phyloP scores from a whole-genome alignment of 2,329 filamentous ascomycete genomes.

The Stachybotrys elegans region DNA sequence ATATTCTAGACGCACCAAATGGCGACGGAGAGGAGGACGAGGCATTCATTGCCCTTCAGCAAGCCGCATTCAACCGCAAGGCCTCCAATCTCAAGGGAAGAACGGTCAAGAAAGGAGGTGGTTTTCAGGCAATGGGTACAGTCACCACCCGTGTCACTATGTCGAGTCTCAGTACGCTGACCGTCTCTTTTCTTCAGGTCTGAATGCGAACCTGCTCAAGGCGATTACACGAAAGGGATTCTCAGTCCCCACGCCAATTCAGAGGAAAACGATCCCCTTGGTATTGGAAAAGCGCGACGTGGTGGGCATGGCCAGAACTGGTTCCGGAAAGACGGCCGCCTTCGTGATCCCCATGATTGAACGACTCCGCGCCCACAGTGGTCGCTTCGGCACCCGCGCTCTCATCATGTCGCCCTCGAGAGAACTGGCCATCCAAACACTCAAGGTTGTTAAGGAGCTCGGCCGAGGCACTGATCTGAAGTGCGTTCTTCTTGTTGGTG shows the following conservation, averaged over 20 bases:
- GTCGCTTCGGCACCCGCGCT: conserved; percentile 77
- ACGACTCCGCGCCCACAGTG: conserved; percentile 81
- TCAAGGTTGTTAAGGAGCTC: conserved; percentile 96
- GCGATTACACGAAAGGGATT: conserved; percentile 93
- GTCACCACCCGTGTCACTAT: not conserved
- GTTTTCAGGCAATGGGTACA: conserved; percentile 89
- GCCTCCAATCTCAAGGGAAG: conserved; percentile 75
- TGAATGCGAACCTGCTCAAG: conserved; percentile 79
- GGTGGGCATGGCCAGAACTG: conserved; percentile 98
- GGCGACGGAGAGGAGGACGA: conserved; percentile 64
- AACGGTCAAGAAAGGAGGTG: conserved; percentile 88
- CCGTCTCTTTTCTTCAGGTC: conserved; percentile 48
- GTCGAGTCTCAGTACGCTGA: conserved; percentile 9
- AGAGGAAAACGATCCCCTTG: conserved; percentile 91
- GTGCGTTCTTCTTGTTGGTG: conserved; percentile 85
- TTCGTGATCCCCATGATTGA: conserved; percentile 99
- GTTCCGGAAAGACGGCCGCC: conserved; percentile 95
- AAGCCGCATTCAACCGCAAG: conserved; percentile 85
- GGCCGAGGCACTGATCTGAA: conserved; percentile 86
- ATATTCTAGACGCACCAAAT: conserved; percentile 50
- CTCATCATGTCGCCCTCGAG: conserved; percentile 88
- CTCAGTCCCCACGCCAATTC: conserved; percentile 92
- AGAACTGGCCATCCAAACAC: conserved; percentile 88
- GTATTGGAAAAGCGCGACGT: conserved; percentile 88
- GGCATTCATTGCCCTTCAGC: conserved; percentile 83